Percentiles rank a stretch among this genome's conserved stretches.
Conservation (phyloP, 495 filamentous ascomycete species). For the Penicillium ochrochloron region DNA sequence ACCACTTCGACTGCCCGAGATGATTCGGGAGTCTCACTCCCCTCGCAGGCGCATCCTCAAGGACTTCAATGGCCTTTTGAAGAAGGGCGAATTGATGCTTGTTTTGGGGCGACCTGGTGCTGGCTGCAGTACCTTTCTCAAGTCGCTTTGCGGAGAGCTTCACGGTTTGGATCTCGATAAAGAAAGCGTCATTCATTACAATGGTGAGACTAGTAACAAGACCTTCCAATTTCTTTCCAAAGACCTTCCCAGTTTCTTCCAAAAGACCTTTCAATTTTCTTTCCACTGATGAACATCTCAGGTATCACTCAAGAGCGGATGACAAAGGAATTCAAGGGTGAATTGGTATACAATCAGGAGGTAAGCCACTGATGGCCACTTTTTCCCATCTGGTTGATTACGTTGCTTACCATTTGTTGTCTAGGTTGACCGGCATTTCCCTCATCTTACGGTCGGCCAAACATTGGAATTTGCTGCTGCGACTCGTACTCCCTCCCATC, state of each 20-base stretch:
- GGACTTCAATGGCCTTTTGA: conserved; percentile 44
- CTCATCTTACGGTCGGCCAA: conserved; percentile 65
- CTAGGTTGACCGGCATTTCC: conserved; percentile 62
- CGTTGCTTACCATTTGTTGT: neutral
- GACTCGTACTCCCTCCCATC: conserved; percentile 47
- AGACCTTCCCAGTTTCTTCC: neutral
- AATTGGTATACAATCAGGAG: conserved; percentile 64
- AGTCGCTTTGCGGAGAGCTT: conserved; percentile 41
- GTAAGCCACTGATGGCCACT: conserved; percentile 17
- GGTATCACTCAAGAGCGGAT: conserved; percentile 31
- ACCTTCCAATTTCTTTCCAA: neutral
- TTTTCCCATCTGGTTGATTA: neutral
- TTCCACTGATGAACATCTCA: neutral
- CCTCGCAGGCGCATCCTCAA: conserved; percentile 41
- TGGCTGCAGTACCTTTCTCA: conserved; percentile 47
- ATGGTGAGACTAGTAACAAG: conserved; percentile 32
- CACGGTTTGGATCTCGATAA: conserved; percentile 43
- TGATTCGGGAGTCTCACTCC: conserved; percentile 18
- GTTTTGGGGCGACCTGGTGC: conserved; percentile 46
- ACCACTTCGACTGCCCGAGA: conserved; percentile 42
- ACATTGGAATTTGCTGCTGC: conserved; percentile 64
- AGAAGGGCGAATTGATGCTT: conserved; percentile 41
- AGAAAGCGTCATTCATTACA: conserved; percentile 49
- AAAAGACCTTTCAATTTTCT: neutral
- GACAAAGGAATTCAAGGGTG: conserved; percentile 57